A percentile compares a stretch with the other conserved stretches of the same genome.
Conservation (phyloP, 306 rosid species). For the Cucurbita maxima region DNA sequence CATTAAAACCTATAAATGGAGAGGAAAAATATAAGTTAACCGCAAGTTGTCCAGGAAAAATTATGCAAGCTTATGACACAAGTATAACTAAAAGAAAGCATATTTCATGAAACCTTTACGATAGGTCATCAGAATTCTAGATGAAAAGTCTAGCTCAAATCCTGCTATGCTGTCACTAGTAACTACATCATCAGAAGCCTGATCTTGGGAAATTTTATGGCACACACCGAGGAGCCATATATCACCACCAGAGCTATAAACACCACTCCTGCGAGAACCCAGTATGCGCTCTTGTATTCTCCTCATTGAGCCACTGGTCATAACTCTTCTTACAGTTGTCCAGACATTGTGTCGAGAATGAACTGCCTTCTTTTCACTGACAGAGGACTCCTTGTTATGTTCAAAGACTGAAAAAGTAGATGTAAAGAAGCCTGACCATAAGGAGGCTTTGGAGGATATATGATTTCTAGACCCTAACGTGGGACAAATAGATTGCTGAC, state of each 20-base stretch:
- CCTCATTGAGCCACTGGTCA: conserved; percentile 66
- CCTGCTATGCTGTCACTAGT: conserved; percentile 30
- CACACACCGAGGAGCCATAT: conserved; percentile 90
- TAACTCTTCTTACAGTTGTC: conserved; percentile 65
- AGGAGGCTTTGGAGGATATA: conserved; percentile 48
- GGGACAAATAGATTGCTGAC: conserved; percentile 28
- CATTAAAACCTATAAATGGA: conserved; percentile 50
- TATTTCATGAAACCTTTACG: conserved; percentile 49
- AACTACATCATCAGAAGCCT: conserved; percentile 33
- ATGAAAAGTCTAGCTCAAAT: conserved; percentile 61
- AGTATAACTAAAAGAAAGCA: not conserved
- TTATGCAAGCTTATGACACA: not conserved
- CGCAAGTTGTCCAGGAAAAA: not conserved
- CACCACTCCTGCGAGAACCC: conserved; percentile 52
- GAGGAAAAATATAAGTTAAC: conserved; percentile 1
- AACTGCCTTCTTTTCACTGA: conserved; percentile 58
- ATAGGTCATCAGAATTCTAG: conserved; percentile 78
- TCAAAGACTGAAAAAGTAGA: conserved; percentile 64
- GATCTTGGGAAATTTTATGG: conserved; percentile 43
- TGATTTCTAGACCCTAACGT: conserved; percentile 37
- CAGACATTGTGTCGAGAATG: conserved; percentile 56
- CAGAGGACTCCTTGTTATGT: conserved; percentile 46
- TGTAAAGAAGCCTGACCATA: conserved; percentile 68
- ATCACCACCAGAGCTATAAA: conserved; percentile 63
- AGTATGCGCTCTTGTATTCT: conserved; percentile 68